These are phyloP conservation scores for Calonectria leucothoes DNA, from an alignment of 2,329 filamentous ascomycete genomes.

Conservation along the genomic window DNA sequence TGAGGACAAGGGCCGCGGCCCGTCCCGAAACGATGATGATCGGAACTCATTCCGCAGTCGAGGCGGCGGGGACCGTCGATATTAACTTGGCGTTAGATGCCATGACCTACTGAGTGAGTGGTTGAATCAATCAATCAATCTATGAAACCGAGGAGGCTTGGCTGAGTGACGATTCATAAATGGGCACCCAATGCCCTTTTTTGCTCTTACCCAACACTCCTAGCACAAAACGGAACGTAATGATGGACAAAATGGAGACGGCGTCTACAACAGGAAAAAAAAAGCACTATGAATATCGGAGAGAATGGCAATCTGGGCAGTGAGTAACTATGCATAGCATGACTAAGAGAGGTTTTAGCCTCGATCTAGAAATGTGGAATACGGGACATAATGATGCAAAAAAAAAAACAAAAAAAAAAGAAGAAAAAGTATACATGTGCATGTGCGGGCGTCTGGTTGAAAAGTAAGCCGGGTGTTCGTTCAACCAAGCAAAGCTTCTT, in stretches of 20 bases:
- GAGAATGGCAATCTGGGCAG: not conserved
- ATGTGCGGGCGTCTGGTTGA: not conserved
- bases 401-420: not conserved
- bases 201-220: not conserved
- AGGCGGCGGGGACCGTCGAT: slow-evolving; percentile 23
- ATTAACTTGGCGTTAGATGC: slow-evolving; percentile 2
- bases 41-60: slow-evolving; percentile 12
- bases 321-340: not conserved
- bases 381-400: not conserved
- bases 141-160: not conserved
- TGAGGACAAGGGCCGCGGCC: slow-evolving; percentile 3
- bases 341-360: not conserved
- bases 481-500: not conserved
- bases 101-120: not conserved
- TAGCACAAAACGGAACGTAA: not conserved
- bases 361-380: not conserved
- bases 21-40: slow-evolving; percentile 30
- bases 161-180: not conserved
- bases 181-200: not conserved
- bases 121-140: not conserved
- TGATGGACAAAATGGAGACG: not conserved
- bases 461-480: not conserved
- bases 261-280: slow-evolving; percentile 3
- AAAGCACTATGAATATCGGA: not conserved
- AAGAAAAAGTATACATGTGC: not conserved